Base-by-base conservation (phyloP, 306 rosid genomes). In the Clitoria ternatea region DNA sequence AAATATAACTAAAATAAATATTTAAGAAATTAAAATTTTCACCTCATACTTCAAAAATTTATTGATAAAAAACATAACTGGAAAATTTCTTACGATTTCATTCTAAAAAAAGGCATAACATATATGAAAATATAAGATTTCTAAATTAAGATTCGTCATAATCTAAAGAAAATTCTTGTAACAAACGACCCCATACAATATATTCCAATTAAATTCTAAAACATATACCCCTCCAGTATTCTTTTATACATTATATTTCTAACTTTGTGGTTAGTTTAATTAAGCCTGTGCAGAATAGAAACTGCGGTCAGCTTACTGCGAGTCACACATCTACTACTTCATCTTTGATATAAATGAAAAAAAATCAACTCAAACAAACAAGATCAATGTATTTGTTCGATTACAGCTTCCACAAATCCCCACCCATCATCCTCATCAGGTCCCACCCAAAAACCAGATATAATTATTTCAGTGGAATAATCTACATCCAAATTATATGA, bases 341-440 rank as follows among this genome's bases (percentile, higher is more conserved):
- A 36, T 62, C 27, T 27, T 12, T 30, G 37, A 44, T 35, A 26
- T 10, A 35, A 69, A 60, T 39, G 6, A 63, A 63, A 33, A 44
- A 77, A 74, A 64, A 69, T 81, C 22, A 60, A 37, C 79, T 70
- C 48, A 39, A 22, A 49, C 43, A 54, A 70, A 66, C 30, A 30
- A 40, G n/a, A 39, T 88, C 80, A 84, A 50, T 77, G 43, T 53
- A 80, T 79, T 71, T 60, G 88, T 56, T 83, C 75, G 63, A 92
- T 63, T 70, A 82, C 74, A 61, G 98, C 98, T 80, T 90, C 93
- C 67, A 88, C 82, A 77, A 76, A 84, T 42, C 98, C 97, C 96
- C 96, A 92, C 15, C 96, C 98, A 77, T 90, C 97, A 73, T 92
- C 98, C 47, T 68, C 53, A 84, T 92, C 97, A 70, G 98, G 98